These are phyloP conservation scores for Byssochlamys sp. DNA, from an alignment of 2,329 filamentous ascomycete species.

Conservation along the genomic window DNA sequence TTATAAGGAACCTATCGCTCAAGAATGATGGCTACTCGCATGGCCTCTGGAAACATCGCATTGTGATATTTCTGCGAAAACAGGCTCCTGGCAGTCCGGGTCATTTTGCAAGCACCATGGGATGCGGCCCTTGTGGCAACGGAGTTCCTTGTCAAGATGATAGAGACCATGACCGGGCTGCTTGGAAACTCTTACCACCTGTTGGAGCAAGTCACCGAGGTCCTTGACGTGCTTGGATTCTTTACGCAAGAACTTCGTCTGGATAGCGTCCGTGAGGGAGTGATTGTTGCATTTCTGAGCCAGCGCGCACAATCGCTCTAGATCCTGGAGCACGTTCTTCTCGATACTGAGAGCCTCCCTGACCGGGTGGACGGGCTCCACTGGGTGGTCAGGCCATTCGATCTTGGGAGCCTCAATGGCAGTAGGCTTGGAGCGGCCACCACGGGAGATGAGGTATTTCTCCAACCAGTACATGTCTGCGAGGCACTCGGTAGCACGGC, in stretches of 20 bases:
- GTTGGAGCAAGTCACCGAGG: constrained; percentile 14
- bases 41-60: background rate
- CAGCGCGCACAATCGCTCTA: constrained; percentile 10
- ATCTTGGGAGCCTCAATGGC: constrained; percentile 11
- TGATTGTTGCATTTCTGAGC: constrained; percentile 9
- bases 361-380: constrained; percentile 13
- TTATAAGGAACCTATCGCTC: background rate
- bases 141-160: constrained; percentile 12
- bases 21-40: background rate
- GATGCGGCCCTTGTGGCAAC: constrained; percentile 6
- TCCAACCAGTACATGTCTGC: constrained; percentile 15
- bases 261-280: constrained; percentile 8
- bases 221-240: constrained; percentile 15
- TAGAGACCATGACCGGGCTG: constrained; percentile 13
- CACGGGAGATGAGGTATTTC: constrained; percentile 15
- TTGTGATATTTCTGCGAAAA: background rate
- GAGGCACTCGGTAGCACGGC: constrained; percentile 12
- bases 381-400: constrained; percentile 13
- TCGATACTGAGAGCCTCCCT: constrained; percentile 11
- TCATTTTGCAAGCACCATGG: constrained; percentile 10
- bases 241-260: constrained; percentile 13
- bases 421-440: constrained; percentile 14
- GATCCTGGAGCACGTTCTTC: constrained; percentile 12
- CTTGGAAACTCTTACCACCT: constrained; percentile 15
- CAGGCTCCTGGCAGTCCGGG: constrained; percentile 6